Base-by-base conservation (phyloP, 345 rosid species). In the Raphanus raphanistrum region DNA sequence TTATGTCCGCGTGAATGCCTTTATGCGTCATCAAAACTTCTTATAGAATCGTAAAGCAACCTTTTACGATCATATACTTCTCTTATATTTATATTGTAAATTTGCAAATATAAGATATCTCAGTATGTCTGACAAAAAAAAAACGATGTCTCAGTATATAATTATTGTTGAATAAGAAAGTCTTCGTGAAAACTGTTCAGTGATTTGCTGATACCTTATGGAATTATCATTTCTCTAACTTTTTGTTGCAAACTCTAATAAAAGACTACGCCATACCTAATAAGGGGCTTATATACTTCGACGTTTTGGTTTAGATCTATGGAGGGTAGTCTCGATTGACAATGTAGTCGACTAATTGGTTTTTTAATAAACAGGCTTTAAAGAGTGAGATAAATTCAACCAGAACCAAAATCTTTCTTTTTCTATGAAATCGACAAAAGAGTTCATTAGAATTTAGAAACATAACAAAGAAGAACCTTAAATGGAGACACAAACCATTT, bases 391-490 rank as follows among this genome's bases (percentile, higher is more conserved):
- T 5, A 71, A 8, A 6, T 52, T 29, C 17, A 28, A 8, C 28
- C 26, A 29, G 67, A 76, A 66, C 63, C 81, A 70, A 32, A 32
- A 32, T 32, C 35, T 8, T 68, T 32, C 1, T 4, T 13, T 3
- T 57, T 67, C 32, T 9, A 25, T 54, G 70, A 71, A 55, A 65
- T 71, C 11, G 72, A 71, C 76, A 78, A 71, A 71, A 72, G 7
- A 48, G 73, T 45, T 60, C 64, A 52, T 57, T 10, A 66, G 48
- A 77, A 35, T 21, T 21, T 21, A 21, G 2, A 2, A 31, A 29
- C 36, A 72, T 41, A 55, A 63, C 41, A 35, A 8, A 35, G 9
- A 35, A 35, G 72, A 66, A 58, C 77, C 73, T 78, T 78, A 72
- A 72, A 59, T 71, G 33, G 38, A 32, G 52, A 58, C 43, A 43